These are phyloP conservation scores for Plasmodium blacklocki DNA, from an alignment of 169 alveolate species.

Conservation along the genomic window DNA sequence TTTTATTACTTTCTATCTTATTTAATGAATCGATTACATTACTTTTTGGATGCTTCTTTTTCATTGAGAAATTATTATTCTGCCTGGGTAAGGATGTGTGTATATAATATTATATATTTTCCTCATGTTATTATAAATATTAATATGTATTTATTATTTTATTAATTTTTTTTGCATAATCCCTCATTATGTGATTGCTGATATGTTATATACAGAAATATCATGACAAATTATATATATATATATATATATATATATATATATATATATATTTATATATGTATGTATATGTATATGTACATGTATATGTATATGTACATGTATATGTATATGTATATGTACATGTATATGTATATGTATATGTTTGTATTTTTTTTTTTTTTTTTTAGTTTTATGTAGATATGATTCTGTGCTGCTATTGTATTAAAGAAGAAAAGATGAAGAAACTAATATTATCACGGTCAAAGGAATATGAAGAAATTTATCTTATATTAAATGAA, in stretches of 20 bases:
- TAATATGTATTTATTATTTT: background rate
- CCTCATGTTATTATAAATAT: background rate
- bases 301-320: too few relatives aligned
- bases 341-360: background rate
- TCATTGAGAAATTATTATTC: slow-evolving; percentile 30
- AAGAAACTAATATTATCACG: background rate
- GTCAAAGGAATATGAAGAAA: background rate
- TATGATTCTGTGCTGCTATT: slow-evolving; percentile 34
- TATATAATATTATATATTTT: too few relatives aligned
- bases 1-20: slow-evolving; percentile 35
- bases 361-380: background rate
- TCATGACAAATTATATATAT: too few relatives aligned
- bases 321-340: background rate
- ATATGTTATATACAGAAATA: background rate
- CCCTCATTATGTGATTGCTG: background rate
- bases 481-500: slow-evolving; percentile 1
- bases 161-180: background rate
- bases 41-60: background rate
- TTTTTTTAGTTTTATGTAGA: slow-evolving; percentile 36
- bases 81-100: slow-evolving; percentile 13
- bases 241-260: background rate
- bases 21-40: background rate
- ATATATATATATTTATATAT: background rate
- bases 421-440: slow-evolving; percentile 32
- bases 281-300: too few relatives aligned